Base-by-base conservation (phyloP, 495 filamentous ascomycete species). In the Penicillium longicatenatum region DNA sequence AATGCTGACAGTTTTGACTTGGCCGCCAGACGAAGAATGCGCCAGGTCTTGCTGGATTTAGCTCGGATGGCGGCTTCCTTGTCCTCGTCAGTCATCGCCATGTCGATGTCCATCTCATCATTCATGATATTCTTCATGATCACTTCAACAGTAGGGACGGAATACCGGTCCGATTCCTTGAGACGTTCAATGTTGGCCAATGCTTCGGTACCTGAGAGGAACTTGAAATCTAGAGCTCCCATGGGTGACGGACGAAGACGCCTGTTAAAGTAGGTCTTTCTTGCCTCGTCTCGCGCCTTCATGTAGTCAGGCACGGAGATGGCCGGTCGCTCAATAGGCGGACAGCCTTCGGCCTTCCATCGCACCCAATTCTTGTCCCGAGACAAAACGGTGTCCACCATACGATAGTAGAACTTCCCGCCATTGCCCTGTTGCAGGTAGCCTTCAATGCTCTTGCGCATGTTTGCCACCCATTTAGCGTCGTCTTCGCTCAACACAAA, bases 301-400 rank as follows among this genome's bases (percentile, higher is more conserved):
- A 82, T 67, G 66, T 90, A 90, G 29, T 89, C 83, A 21, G 76
- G 70, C 20, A 86, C 78, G 4, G 85, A 79, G 31, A 97, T 71
- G 6, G 90, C 77, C 16, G 88, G 82, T 41, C 84, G 81, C 59
- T 93, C 86, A 66, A 99, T 97, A 20, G 86, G 80, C 29, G 90
- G 92, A 70, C 94, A 98, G 50, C 84, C 87, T 71, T 98, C 94
- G 9, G 91, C 85, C 72, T 99, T 99, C 94, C 94, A 99, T 47
- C 90, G 88, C 42, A 93, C 92, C 94, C 94, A 99, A 63, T 97
- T 96, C 72, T 96, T 97, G 73, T 99, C 94, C 55, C 94, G 82
- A 6, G 91, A 89, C 20, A 99, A 81, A 17, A 98, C 92, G 5
- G 92, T 97, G 65, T 97, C 93, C 35, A 99, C 90, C 84, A 96